Percentiles rank a stretch among this genome's conserved stretches.
Conservation (phyloP, 164 flowering plant genomes). For the Nymphaea colorata region DNA sequence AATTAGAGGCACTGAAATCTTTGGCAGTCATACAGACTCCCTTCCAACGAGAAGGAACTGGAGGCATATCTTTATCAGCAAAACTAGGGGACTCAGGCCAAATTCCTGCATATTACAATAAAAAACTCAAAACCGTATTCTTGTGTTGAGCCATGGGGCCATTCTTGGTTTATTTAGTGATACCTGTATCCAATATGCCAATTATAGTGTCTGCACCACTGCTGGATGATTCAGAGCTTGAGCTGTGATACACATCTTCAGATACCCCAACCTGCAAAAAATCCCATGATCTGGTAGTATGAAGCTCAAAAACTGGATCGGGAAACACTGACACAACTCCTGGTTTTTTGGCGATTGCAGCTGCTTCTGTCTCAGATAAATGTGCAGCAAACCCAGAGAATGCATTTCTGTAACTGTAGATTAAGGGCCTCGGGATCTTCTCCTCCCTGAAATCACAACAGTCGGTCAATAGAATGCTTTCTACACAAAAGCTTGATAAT, state of each 20-base stretch:
- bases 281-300: slow-evolving; percentile 61
- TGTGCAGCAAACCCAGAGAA: slow-evolving; percentile 52
- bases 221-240: not conserved
- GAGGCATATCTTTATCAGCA: slow-evolving; percentile 33
- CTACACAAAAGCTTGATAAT: too few species aligned
- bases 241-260: slow-evolving; percentile 10
- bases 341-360: slow-evolving; percentile 16
- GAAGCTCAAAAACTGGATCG: slow-evolving; percentile 37
- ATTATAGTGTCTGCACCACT: slow-evolving; percentile 25
- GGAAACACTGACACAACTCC: slow-evolving; percentile 50
- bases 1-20: slow-evolving; percentile 28
- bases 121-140: too few species aligned
- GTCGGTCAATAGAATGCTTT: too few species aligned
- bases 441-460: slow-evolving; percentile 4
- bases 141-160: too few species aligned
- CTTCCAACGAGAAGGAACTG: slow-evolving; percentile 40
- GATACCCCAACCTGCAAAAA: slow-evolving; percentile 32
- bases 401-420: slow-evolving; percentile 33
- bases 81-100: slow-evolving; percentile 66
- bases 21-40: slow-evolving; percentile 35
- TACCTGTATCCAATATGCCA: slow-evolving; percentile 50
- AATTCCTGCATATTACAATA: slow-evolving; percentile 17
- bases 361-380: slow-evolving; percentile 33
- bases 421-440: slow-evolving; percentile 13
- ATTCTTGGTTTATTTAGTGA: too few species aligned